Evolutionary conservation across 192 early-diverging fungal genomes (phyloP), one percentile per base, ranked within the genome.

Genomic region (Radiomyces spectabilis): DNA sequence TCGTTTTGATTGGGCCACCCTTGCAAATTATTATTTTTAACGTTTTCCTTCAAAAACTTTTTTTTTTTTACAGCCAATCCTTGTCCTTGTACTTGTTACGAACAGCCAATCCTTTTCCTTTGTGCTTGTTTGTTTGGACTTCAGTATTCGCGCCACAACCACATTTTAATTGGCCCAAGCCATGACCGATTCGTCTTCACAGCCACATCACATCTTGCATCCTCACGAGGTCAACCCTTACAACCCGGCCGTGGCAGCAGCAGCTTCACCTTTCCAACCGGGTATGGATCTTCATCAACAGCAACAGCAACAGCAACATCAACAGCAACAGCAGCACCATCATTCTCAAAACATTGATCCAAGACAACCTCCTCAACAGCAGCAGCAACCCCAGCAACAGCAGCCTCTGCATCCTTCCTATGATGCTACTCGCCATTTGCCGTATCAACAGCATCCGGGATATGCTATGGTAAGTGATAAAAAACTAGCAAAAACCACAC

Each of bases 361-460:
- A 30, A 43, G 26, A 55, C 53, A 31, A 19, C 53, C 30, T 24
- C 52, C 26, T 19, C 51, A 41, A 12, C 51, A 15, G 51, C 38
- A 30, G 4, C 53, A 41, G 39, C 53, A 18, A 3, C 58, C 50
- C 1, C 34, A 19, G 18, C 61, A 42, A 25, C 68, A 40, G 47
- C 69, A 53, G 53, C 69, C n/a, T n/a, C n/a, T n/a, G n/a, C n/a
- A n/a, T n/a, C n/a, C n/a, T n/a, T n/a, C n/a, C n/a, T n/a, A n/a
- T n/a, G n/a, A n/a, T n/a, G n/a, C n/a, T n/a, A n/a, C n/a, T n/a
- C n/a, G n/a, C n/a, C n/a, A n/a, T n/a, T n/a, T n/a, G n/a, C n/a
- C n/a, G n/a, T n/a, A n/a, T n/a, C n/a, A 44, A 51, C 69, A 31
- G 30, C 66, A 62, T n/a, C 51, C 39, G 41, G 62, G 27, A 41